Evolutionary conservation across 1,284 basidiomycete genomes (phyloP), one percentile per base, ranked within the genome.

Genomic region (Boletus holoroseus): DNA sequence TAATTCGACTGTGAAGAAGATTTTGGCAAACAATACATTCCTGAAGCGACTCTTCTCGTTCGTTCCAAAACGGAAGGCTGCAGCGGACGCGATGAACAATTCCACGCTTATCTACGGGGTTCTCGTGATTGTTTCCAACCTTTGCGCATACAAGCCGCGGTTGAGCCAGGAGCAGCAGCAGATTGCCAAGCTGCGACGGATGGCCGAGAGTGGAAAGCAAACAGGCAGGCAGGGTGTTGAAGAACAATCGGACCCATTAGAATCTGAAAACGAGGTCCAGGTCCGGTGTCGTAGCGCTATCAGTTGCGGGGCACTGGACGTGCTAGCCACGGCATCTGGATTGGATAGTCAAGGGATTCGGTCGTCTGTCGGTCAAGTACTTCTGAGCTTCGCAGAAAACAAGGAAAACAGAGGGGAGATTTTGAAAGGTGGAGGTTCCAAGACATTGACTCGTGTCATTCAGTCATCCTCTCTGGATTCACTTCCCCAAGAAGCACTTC

Each of bases 341-440:
- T 71, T 76, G 20, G 81, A 85, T 48, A 87, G 82, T 51, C 66
- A 68, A 42, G 78, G 79, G 9, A 73, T 83, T 12, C 74, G 79
- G 37, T 51, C 73, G 15, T 68, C 68, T 58, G 73, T 77, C 27
- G 74, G 76, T 2, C 81, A 78, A 53, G 73, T 86, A 11, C 72
- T 91, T 45, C 73, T 94, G 43, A 81, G 77, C 55, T 73, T 96
- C 30, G 77, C 88, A 11, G 87, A 91, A 58, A 85, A 90, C 58
- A 82, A 83, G 58, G 76, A 79, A 6, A 83, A 87, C 52, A 77
- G 95, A 60, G 87, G 91, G 5, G 76, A 76, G 50, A 81, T 96
- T 15, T 72, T 98, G 26, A 90, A 91, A 62, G 81, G 82, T 44
- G 95, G 95, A 32, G 93, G 90, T 0, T 82, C 82, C 13, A 90